Evolutionary conservation across 768 basidiomycete genomes (phyloP).

Genomic region (Lyophyllum shimeji): DNA sequence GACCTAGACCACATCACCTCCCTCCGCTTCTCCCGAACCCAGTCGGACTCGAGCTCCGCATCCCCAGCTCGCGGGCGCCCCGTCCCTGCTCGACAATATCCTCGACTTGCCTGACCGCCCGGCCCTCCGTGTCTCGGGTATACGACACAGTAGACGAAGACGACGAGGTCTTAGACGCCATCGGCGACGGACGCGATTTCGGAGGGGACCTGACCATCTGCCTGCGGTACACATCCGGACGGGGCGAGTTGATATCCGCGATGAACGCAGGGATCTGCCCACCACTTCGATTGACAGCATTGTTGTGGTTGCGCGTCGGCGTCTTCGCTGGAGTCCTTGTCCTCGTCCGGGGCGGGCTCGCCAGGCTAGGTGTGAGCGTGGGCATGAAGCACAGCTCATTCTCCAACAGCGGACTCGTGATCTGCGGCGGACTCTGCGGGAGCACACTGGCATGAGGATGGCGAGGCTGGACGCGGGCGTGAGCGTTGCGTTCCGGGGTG

Average conservation of each 20-base stretch:
- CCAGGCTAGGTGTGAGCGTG: no score
- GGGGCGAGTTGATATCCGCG: constrained; percentile 11
- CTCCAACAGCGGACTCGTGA: constrained; percentile 58
- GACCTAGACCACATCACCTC: no score
- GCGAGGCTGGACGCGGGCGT: not conserved
- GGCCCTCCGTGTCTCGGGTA: constrained; percentile 4
- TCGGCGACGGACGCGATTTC: constrained; percentile 1
- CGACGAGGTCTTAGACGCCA: constrained; percentile 3
- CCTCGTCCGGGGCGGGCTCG: not conserved
- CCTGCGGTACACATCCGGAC: constrained; percentile 13
- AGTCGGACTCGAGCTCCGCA: constrained; percentile 22
- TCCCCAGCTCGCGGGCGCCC: constrained; percentile 25
- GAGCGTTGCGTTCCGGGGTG: not conserved
- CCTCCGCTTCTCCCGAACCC: constrained; percentile 19
- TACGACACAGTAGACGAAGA: constrained; percentile 6
- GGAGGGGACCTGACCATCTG: constrained; percentile 3
- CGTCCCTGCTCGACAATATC: constrained; percentile 36
- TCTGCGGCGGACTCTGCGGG: constrained; percentile 54
- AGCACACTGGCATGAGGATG: constrained; percentile 31
- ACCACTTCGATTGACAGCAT: not conserved
- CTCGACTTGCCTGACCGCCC: constrained; percentile 31
- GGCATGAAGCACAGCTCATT: constrained; percentile 56
- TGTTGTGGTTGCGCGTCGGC: not conserved
- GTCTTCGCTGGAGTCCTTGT: not conserved
- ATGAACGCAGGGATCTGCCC: constrained; percentile 8